These are phyloP conservation scores for Gracilaria caudata DNA, from an alignment of 23 red algal genomes.

Conservation along the genomic window DNA sequence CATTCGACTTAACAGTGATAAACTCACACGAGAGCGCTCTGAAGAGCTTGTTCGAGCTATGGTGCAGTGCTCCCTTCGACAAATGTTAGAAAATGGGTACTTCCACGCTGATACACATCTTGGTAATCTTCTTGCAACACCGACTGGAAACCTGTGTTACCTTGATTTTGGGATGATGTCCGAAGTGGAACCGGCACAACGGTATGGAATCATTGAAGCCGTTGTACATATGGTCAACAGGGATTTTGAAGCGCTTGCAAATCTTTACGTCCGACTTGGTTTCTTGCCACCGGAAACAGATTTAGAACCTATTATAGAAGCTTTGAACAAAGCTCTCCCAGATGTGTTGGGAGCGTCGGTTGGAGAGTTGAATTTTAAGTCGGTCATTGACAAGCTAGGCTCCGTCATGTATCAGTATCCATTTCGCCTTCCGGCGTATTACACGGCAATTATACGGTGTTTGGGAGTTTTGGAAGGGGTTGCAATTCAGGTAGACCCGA, in stretches of 20 bases:
- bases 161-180: constrained; percentile 99
- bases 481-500: constrained; percentile 97
- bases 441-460: constrained; percentile 98
- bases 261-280: constrained; percentile 90
- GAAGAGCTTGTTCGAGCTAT: constrained; percentile 83
- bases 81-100: constrained; percentile 99
- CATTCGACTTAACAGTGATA: constrained; percentile 70
- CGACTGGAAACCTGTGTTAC: constrained; percentile 86
- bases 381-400: constrained; percentile 98
- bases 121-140: constrained; percentile 93
- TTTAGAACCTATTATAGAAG: constrained; percentile 85
- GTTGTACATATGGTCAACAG: constrained; percentile 99
- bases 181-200: constrained; percentile 84
- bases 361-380: constrained; percentile 98
- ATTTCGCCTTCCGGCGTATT: constrained; percentile 94
- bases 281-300: constrained; percentile 89
- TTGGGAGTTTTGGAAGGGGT: constrained; percentile 97
- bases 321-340: constrained; percentile 88
- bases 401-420: constrained; percentile 97
- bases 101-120: constrained; percentile 99
- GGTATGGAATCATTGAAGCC: constrained; percentile 98
- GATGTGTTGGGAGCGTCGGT: constrained; percentile 96
- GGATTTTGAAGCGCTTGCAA: constrained; percentile 90
- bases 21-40: constrained; percentile 60
- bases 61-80: constrained; percentile 96